These are phyloP conservation scores for Phyllosticta paracitricarpa DNA, from an alignment of 2,329 filamentous ascomycete genomes.

Conservation along the genomic window DNA sequence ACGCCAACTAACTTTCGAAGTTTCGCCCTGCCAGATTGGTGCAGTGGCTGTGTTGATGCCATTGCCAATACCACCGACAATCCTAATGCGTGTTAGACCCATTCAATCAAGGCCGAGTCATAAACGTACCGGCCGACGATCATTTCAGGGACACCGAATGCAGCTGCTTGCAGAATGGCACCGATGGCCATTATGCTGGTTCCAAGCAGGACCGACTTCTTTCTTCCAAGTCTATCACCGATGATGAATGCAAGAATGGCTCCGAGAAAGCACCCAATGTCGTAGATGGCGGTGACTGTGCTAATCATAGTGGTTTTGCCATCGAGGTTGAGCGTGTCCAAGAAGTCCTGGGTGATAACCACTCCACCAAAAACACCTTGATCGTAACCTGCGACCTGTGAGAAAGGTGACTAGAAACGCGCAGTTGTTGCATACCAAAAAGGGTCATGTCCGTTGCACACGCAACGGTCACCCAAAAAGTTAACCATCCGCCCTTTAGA, in stretches of 20 bases:
- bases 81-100: slow-evolving; percentile 16
- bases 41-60: slow-evolving; percentile 43
- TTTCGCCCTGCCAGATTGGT: slow-evolving; percentile 44
- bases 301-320: slow-evolving; percentile 31
- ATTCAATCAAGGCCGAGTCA: not conserved
- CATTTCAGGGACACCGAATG: slow-evolving; percentile 39
- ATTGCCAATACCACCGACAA: slow-evolving; percentile 40
- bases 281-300: slow-evolving; percentile 49
- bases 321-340: slow-evolving; percentile 37
- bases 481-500: slow-evolving; percentile 45
- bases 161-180: slow-evolving; percentile 37
- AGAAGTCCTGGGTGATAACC: slow-evolving; percentile 44
- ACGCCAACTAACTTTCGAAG: slow-evolving; percentile 31
- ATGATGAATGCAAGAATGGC: slow-evolving; percentile 40
- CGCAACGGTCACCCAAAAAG: slow-evolving; percentile 45
- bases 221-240: slow-evolving; percentile 40
- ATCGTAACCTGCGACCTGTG: slow-evolving; percentile 25
- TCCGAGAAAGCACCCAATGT: slow-evolving; percentile 51
- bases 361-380: slow-evolving; percentile 49
- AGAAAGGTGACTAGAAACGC: slow-evolving; percentile 21
- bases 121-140: slow-evolving; percentile 32
- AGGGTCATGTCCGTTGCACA: slow-evolving; percentile 42
- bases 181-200: slow-evolving; percentile 40
- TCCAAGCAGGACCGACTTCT: slow-evolving; percentile 38
- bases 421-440: slow-evolving; percentile 19